Evolutionary conservation across 2,329 filamentous ascomycete genomes (phyloP), one percentile per base, ranked within the genome.

Genomic region (Teratosphaeria epicoccoides): DNA sequence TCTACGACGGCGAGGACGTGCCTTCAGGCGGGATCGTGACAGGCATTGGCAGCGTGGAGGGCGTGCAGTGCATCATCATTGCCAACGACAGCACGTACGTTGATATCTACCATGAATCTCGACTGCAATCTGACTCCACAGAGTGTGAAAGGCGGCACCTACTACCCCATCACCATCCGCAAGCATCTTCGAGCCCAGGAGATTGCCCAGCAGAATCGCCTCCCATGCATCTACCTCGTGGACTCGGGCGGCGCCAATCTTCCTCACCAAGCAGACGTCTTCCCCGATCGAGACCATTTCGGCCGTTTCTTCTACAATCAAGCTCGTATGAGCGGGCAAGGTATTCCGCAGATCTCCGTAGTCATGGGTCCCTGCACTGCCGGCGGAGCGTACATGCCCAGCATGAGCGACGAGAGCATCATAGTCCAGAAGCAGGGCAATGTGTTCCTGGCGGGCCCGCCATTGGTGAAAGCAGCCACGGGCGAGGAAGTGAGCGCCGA

Each of bases 241-340:
- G 91, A 98, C 68, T 95, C 89, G 4, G 91, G 93, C 46, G 91
- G 91, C 57, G 93, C 90, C 52, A 96, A 97, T 68, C 80, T 98
- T 17, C 93, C 90, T 12, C 87, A 96, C 64, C 91, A 98, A 71
- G 85, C 90, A 33, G 88, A 96, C 66, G 91, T 97, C 52, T 97
- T 98, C 69, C 93, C 91, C 1, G 91, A 97, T 68, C 79, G 84
- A 58, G 88, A 96, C 50, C 91, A 97, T 70, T 97, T 98, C 66
- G 89, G 91, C 29, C 87, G 91, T 59, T 95, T 97, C 67, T 98
- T 98, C 76, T 98, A 86, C 77, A 96, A 98, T 72, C 91, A 98
- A 71, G 91, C 93, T 2, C 79, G 88, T 63, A 95, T 97, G 89
- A 93, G 87, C 60, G 80, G 85, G 1, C 73, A 84, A 59, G 88